Percentiles rank a stretch among this genome's conserved stretches.
Conservation (phyloP, 345 rosid genomes). For the Citrus sinensis region DVS_A1.0 CM039163.1:6812001-6812500, state of each 20-base stretch:
- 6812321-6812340: background rate
- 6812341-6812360: background rate
- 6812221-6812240: background rate
- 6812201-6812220: background rate
- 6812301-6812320: background rate
- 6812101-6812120: constrained; percentile 1
- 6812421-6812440: background rate
- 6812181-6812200: background rate
- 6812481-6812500: background rate
- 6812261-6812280: background rate
- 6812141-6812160: background rate
- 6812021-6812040: constrained; percentile 90
- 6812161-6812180: background rate
- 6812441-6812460: background rate
- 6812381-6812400: background rate
- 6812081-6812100: background rate
- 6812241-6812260: background rate
- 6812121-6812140: background rate
- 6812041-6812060: constrained; percentile 77
- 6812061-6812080: constrained; percentile 26
- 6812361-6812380: background rate
- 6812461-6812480: background rate
- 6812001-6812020: constrained; percentile 81
- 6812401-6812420: background rate
- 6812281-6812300: no score